Evolutionary conservation across 2,329 filamentous ascomycete species (phyloP), one percentile per base, ranked within the genome.

Genomic region (Ophiostoma populinum): DNA sequence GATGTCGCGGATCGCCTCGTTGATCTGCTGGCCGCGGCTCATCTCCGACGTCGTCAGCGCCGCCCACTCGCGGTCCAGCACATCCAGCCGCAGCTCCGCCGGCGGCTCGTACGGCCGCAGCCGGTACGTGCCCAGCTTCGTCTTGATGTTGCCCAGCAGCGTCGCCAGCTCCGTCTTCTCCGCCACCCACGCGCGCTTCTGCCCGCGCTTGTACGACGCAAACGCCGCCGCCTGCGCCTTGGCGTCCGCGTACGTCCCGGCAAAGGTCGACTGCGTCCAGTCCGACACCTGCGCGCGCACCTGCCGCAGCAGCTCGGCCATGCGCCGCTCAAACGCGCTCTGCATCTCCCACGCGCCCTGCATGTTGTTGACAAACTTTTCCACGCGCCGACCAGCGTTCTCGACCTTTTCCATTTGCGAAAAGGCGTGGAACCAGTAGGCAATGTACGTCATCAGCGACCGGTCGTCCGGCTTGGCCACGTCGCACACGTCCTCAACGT

Each of bases 341-440:
- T 98, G 86, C 90, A 98, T 98, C 58, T 94, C 87, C 90, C 90
- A 98, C 7, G 90, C 87, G 16, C 90, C 90, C 52, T 94, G 85
- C 90, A 98, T 95, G 55, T 90, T 95, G 52, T 82, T 83, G 47
- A 98, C 81, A 50, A 98, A 98, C 57, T 98, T 98, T 61, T 98
- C 90, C 5, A 98, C 90, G 46, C 90, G 73, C 41, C 90, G 73
- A 5, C 90, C 90, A 4, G 90, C 90, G 52, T 98, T 98, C 57
- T 98, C 90, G 7, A 98, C 90, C 53, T 87, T 80, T 59, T 98
- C 90, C 76, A 98, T 92, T 51, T 95, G 87, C 20, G 87, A 95
- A 55, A 98, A 98, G 47, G 90, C 90, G 53, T 98, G 90, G 67
- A 98, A 98, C 90, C 90, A 98, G 63, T 98, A 98, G 44, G 90